These are phyloP conservation scores for Aspergillus incahuasiensis DNA, from an alignment of 495 filamentous ascomycete species.

Conservation along the genomic window DNA sequence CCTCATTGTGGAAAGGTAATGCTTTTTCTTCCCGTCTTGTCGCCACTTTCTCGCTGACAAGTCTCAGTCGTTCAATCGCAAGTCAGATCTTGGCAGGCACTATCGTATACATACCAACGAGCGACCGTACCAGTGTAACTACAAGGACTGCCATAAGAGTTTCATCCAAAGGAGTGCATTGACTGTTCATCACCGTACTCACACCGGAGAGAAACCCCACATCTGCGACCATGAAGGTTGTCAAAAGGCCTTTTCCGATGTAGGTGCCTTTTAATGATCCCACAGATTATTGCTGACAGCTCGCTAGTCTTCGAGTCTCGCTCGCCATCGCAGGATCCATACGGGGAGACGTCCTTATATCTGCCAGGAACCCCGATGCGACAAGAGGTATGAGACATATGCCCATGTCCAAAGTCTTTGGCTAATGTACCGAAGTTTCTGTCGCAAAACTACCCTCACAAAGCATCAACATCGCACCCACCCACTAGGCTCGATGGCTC, in stretches of 20 bases:
- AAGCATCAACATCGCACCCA: constrained; percentile 74
- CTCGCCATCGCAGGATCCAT: constrained; percentile 81
- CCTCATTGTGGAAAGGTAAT: constrained; percentile 41
- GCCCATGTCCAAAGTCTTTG: background rate
- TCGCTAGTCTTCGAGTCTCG: constrained; percentile 75
- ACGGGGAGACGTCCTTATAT: constrained; percentile 82
- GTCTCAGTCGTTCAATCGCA: constrained; percentile 81
- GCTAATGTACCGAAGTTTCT: constrained; percentile 56
- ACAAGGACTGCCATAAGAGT: constrained; percentile 71
- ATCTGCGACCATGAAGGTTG: constrained; percentile 76
- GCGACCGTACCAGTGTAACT: constrained; percentile 69
- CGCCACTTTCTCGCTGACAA: background rate
- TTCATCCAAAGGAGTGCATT: constrained; percentile 88
- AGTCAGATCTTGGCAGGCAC: constrained; percentile 84
- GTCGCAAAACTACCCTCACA: constrained; percentile 82
- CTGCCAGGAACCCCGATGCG: constrained; percentile 71
- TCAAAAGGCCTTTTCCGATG: constrained; percentile 82
- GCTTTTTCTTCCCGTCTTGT: background rate
- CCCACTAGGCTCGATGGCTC: constrained; percentile 51
- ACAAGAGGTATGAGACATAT: constrained; percentile 59
- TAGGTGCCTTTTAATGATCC: constrained; percentile 39
- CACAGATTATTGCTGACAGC: background rate
- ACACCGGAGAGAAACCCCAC: constrained; percentile 89
- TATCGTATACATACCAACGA: constrained; percentile 90
- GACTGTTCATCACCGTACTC: constrained; percentile 80